Evolutionary conservation across 2,329 filamentous ascomycete genomes (phyloP), one percentile per base, ranked within the genome.

Genomic region (Akanthomyces dipterigenus): DNA sequence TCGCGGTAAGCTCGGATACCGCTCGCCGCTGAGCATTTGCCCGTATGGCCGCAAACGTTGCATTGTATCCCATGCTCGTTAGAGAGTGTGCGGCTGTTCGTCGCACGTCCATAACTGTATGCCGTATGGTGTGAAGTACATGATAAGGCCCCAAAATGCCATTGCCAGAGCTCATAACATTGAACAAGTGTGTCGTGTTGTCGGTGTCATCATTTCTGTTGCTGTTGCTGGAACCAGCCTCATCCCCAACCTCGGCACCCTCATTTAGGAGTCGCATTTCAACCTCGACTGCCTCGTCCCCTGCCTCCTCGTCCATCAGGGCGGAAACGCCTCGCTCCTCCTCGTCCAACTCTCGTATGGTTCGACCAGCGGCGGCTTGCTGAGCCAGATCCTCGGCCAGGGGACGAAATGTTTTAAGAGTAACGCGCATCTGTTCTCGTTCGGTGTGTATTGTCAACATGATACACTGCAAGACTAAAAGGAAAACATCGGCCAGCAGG

Each of bases 371-470:
- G 24, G 64, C 62, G n/a, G 66, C 51, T 31, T 72, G 71, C 38
- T 65, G 67, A 12, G 66, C 65, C 31, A 69, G 50, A n/a, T 71
- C 69, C 1, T 69, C 70, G 20, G 71, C 63, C 59, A 75, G 65
- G 28, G 72, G 68, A 43, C 70, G 66, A 65, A 76, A 75, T 42
- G 74, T 74, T 59, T 75, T 76, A 7, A 84, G 73, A 16, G 75
- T 72, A 55, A 80, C 78, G 36, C 81, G 77, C 24, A 88, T 72
- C 61, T 78, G 79, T 66, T 87, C 84, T 64, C 81, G 78, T 67
- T 88, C 83, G 50, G 82, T 77, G 67, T 86, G 84, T 12, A 88
- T 80, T 3, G 84, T 78, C 62, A 89, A 71, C 85, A 88, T 87
- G 48, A 88, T 70, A 64, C 83, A 84, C 70, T 89, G 87, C 16